These are phyloP conservation scores for Metarhizium brunneum DNA, from an alignment of 2,329 filamentous ascomycete species.

Conservation along the genomic window DNA sequence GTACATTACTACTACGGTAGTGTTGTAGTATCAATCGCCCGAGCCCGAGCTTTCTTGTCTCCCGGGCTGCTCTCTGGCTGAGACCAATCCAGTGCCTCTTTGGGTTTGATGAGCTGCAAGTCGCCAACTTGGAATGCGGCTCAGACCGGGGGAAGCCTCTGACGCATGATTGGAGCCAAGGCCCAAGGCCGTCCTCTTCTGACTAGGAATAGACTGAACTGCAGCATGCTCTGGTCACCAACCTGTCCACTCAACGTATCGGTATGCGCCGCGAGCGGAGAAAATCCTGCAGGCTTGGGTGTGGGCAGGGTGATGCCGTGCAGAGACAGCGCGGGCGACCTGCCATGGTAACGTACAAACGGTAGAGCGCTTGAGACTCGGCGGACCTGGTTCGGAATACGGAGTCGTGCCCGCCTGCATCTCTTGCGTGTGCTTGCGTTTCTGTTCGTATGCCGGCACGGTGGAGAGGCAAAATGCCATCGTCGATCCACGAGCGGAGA, in stretches of 20 bases:
- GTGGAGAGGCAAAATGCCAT: not conserved
- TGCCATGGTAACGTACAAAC: not conserved
- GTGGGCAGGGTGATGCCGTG: constrained; percentile 2
- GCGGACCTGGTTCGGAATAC: not conserved
- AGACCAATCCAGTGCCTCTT: not conserved
- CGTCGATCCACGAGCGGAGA: constrained; percentile 4
- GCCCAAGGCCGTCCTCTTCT: not conserved
- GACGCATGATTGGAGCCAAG: not conserved
- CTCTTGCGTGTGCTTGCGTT: not conserved
- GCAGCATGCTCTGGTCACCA: not conserved
- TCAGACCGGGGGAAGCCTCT: not conserved
- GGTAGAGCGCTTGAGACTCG: not conserved
- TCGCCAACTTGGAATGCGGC: not conserved
- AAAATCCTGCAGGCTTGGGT: not conserved
- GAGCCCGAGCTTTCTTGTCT: not conserved
- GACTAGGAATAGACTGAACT: not conserved
- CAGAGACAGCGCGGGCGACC: not conserved
- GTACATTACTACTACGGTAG: not conserved
- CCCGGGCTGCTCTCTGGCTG: not conserved
- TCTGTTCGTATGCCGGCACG: not conserved
- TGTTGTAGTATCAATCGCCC: not conserved
- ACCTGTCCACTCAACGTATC: too few species aligned
- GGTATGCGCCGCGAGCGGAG: not conserved
- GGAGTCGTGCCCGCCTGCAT: not conserved
- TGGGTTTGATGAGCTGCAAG: not conserved